A percentile compares a stretch with the other conserved stretches of the same genome.
Evolutionary conservation across 202 grass and related monocot species (phyloP).

Genomic region (Setaria italica): DNA sequence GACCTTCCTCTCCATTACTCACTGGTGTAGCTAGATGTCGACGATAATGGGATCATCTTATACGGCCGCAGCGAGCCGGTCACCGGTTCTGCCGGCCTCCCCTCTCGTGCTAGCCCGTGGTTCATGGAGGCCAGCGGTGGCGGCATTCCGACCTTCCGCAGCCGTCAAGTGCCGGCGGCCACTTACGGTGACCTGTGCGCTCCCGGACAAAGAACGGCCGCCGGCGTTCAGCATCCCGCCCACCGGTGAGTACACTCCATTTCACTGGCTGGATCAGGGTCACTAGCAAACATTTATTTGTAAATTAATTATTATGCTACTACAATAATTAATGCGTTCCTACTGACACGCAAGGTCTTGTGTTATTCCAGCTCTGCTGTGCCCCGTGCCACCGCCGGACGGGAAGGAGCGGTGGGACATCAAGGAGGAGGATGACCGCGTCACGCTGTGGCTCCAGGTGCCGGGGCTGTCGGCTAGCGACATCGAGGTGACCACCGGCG

Average conservation of each 20-base stretch:
- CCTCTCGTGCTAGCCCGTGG: neutral
- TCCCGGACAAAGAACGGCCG: constrained; percentile 38
- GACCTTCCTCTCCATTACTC: neutral
- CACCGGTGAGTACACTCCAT: constrained; percentile 23
- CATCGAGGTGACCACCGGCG: constrained; percentile 28
- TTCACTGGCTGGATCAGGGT: neutral
- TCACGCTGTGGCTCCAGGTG: constrained; percentile 48
- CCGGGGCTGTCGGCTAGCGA: constrained; percentile 26
- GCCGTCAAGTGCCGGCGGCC: neutral
- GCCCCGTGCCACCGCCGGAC: constrained; percentile 21
- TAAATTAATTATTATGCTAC: neutral
- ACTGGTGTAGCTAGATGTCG: neutral
- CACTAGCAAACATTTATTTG: neutral
- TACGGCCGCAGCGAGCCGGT: neutral
- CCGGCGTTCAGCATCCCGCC: constrained; percentile 47
- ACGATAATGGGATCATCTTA: constrained; percentile 38
- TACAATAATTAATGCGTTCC: too few species aligned
- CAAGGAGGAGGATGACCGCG: constrained; percentile 25
- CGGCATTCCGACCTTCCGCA: neutral
- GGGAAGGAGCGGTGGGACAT: constrained; percentile 44
- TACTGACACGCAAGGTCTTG: neutral
- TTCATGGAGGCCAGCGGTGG: neutral
- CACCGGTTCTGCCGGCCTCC: neutral
- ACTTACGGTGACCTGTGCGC: constrained; percentile 1
- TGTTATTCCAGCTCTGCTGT: constrained; percentile 28